Evolutionary conservation across 441 rosid species (phyloP), one percentile per base, ranked within the genome.

Genomic region (Aleurites moluccanus): DNA sequence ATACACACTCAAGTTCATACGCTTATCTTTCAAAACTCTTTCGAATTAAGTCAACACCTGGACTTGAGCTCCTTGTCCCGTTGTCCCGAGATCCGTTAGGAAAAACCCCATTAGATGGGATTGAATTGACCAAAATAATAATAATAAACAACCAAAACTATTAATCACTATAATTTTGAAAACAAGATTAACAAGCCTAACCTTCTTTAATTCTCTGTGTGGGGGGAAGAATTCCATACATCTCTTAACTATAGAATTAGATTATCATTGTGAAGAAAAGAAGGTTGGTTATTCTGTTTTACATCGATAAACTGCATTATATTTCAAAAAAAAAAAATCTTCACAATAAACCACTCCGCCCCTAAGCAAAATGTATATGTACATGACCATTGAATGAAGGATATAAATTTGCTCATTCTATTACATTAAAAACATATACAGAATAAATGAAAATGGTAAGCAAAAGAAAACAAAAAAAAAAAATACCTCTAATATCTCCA

Each of bases 321-420:
- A 16, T 15, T 62, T 62, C 23, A 16, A 62, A 16, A 63, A 62
- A 16, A 63, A 63, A 33, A 33, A 62, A 0, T 18, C 5, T 40
- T 64, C 68, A 40, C 25, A 40, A 11, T n/a, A 10, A 21, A 14
- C 21, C 56, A 45, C 6, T 66, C 72, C 27, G 5, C 38, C 27
- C 60, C 78, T 66, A 67, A 62, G 20, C 66, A 49, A 56, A 27
- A 13, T 27, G 30, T 73, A 70, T 44, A 2, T 73, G 61, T 67
- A 61, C 82, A 79, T 25, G 15, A 72, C 10, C 35, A 40, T 56
- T 44, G 11, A 38, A 45, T n/a, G 7, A 38, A 8, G 40, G 15
- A 40, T 57, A 42, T 30, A 21, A 44, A 57, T 66, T 55, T 42
- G 28, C 76, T 35, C n/a, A 18, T 5, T 38, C 53, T 64, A 61